Evolutionary conservation across 1,139 yeast genomes (phyloP), one percentile per base, ranked within the genome.

Genomic region (Blastobotrys illinoisensis): DNA sequence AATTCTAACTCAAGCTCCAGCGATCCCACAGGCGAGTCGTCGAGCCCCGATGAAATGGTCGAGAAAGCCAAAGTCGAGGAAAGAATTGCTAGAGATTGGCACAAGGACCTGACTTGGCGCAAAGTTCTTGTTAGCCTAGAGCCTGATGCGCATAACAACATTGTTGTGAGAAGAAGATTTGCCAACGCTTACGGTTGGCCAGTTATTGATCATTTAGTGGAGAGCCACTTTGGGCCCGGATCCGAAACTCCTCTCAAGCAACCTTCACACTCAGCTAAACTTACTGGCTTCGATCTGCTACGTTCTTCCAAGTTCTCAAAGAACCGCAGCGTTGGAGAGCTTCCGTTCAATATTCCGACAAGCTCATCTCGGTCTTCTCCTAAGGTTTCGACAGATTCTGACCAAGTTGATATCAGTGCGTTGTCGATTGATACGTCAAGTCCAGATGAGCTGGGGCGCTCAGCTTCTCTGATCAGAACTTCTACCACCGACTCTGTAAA

Each of bases 141-240:
- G 59, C 97, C 97, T 0, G 99, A 93, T 71, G 97, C 99, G 0
- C 99, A 93, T 66, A 93, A 93, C 67, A 95, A 91, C 64, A 91
- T 93, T 50, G 78, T 88, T 36, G 99, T 93, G 1, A 74, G 99
- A 59, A 76, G 99, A 63, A 74, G 91, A 58, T 93, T 88, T 74
- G 85, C 96, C 9, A 93, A 93, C 73, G 96, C 97, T 0, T 90
- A 86, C 71, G 99, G 99, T 1, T 91, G 98, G 97, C 90, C 88
- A 0, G 97, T 90, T 0, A 78, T 93, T 40, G 88, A 86, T 52
- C 97, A 93, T 70, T 64, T 93, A 59, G 88, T 86, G 0, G 71
- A 77, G 16, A 78, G 81, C 54, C 95, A 87, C 70, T 88, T 88
- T 67, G 51, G 54, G 2, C 23, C 40, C 3, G 40, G 16, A 5